phyloP scores from a whole-genome alignment of 306 rosid species.

The Betula pendula region DNA sequence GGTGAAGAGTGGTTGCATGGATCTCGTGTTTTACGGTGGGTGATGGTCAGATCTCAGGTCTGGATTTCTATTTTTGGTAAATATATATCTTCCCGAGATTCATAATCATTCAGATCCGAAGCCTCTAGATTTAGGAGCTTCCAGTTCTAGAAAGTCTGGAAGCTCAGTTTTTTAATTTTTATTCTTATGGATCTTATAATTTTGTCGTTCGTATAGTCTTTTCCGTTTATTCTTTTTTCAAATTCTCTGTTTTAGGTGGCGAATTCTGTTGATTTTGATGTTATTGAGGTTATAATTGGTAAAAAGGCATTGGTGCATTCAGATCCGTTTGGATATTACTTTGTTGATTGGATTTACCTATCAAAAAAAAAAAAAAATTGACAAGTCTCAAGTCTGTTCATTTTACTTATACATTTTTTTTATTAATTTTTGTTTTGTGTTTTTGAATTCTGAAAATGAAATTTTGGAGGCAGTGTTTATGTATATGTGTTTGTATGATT shows the following conservation, averaged over 20 bases:
- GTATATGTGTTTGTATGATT: neutral
- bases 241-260: neutral
- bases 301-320: neutral
- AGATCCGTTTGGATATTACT: neutral
- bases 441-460: too few species aligned
- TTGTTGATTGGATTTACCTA: neutral
- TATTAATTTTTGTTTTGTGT: too few species aligned
- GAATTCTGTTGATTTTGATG: neutral
- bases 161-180: neutral
- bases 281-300: neutral
- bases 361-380: too few species aligned
- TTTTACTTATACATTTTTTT: too few species aligned
- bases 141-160: neutral
- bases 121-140: slow-evolving; percentile 11
- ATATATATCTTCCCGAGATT: neutral
- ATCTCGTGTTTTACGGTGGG: slow-evolving; percentile 25
- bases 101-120: slow-evolving; percentile 40
- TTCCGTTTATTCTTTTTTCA: neutral
- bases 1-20: slow-evolving; percentile 44
- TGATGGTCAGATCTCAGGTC: slow-evolving; percentile 44
- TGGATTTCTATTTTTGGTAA: slow-evolving; percentile 11
- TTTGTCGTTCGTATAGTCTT: neutral
- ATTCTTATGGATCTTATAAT: slow-evolving; percentile 1
- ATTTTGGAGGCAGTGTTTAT: neutral
- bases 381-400: too few species aligned